Conservation (phyloP, 106 monocot genomes). For the Allium sativum region DNA sequence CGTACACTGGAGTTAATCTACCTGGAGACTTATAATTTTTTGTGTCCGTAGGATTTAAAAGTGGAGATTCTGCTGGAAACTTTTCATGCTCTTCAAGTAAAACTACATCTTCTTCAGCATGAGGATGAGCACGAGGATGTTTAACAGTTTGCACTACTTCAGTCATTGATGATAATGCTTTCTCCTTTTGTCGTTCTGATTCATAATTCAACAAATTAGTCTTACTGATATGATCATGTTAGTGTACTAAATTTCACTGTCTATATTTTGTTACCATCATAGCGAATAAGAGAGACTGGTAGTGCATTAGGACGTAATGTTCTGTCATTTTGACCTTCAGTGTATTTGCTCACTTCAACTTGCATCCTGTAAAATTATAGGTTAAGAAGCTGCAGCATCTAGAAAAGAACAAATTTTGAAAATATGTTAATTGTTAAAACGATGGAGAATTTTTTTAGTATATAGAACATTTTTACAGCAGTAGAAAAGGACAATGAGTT, state of each 20-base stretch:
- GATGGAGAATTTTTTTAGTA: background rate
- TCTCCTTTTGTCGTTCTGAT: slow-evolving; percentile 61
- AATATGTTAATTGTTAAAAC: background rate
- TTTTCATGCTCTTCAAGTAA: slow-evolving; percentile 20
- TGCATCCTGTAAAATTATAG: slow-evolving; percentile 57
- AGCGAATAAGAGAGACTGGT: slow-evolving; percentile 89
- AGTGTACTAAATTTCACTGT: background rate
- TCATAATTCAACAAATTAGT: slow-evolving; percentile 10
- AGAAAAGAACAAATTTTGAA: background rate
- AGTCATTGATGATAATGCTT: slow-evolving; percentile 53
- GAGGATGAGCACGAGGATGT: slow-evolving; percentile 32
- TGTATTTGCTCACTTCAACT: slow-evolving; percentile 96
- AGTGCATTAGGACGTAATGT: slow-evolving; percentile 71
- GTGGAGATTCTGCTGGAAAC: slow-evolving; percentile 13
- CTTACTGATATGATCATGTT: background rate
- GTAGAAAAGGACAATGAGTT: background rate
- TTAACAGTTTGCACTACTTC: slow-evolving; percentile 71
- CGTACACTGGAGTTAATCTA: slow-evolving; percentile 32
- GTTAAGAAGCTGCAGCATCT: no score
- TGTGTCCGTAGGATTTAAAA: slow-evolving; percentile 17
- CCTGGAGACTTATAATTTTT: slow-evolving; percentile 35
- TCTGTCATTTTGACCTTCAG: slow-evolving; percentile 80
- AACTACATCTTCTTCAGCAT: slow-evolving; percentile 14
- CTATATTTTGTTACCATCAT: slow-evolving; percentile 53
- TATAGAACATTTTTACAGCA: background rate